Percentiles rank a stretch among this genome's conserved stretches.
Conservation (phyloP, 1,284 basidiomycete species). For the Cerioporus squamosus region DNA sequence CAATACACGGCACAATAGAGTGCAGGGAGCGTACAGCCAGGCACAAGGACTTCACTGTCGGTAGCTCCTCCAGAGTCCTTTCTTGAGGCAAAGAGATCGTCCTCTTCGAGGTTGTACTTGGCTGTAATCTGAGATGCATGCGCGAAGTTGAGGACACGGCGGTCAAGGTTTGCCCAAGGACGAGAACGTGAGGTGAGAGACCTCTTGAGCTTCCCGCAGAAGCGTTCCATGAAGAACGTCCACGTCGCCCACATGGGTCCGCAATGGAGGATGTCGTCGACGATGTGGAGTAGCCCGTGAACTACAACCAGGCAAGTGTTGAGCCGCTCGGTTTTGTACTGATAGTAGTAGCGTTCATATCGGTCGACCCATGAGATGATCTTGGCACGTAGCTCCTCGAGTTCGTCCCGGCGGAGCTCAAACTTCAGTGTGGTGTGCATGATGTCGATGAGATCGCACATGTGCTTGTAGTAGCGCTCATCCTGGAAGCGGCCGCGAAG, state of each 20-base stretch:
- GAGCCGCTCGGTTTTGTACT: too few species aligned
- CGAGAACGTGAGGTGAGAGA: conserved; percentile 24
- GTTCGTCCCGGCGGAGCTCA: conserved; percentile 37
- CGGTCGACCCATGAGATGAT: conserved; percentile 27
- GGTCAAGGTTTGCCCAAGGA: conserved; percentile 32
- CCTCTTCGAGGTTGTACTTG: too few species aligned
- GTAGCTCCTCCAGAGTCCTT: too few species aligned
- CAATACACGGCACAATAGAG: too few species aligned
- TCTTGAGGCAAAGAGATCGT: too few species aligned
- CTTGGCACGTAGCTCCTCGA: conserved; percentile 34
- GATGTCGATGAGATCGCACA: conserved; percentile 42
- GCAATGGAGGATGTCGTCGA: conserved; percentile 33
- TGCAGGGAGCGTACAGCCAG: too few species aligned
- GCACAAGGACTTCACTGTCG: too few species aligned
- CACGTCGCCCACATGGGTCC: conserved; percentile 43
- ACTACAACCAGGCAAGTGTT: background rate
- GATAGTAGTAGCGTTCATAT: background rate
- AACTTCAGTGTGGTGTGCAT: conserved; percentile 45
- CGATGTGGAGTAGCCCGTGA: conserved; percentile 36
- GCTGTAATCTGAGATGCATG: too few species aligned
- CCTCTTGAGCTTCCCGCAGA: conserved; percentile 37
- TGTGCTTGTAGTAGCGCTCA: conserved; percentile 43
- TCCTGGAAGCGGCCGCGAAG: conserved; percentile 35
- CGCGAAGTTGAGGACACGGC: conserved; percentile 13
- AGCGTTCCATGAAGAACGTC: conserved; percentile 44